Evolutionary conservation across 2,329 filamentous ascomycete species (phyloP).

Genomic region (Podosphaera fusca): DNA sequence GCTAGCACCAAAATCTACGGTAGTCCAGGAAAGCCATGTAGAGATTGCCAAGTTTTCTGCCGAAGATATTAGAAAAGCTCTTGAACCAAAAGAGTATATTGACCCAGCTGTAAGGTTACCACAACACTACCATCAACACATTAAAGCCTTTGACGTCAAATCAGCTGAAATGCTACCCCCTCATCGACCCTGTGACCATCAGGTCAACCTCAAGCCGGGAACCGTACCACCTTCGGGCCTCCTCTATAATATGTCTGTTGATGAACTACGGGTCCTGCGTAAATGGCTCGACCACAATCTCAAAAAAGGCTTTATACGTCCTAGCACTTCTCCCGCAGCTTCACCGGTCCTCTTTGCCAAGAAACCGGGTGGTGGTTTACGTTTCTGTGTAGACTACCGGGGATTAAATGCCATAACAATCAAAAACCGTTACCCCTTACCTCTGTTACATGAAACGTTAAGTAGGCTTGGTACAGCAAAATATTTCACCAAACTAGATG

Average conservation of each 20-base stretch:
- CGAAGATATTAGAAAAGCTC: too few species aligned
- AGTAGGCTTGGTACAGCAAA: not conserved
- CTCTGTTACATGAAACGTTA: not conserved
- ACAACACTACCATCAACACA: too few species aligned
- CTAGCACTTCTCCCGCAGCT: too few species aligned
- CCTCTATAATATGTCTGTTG: not conserved
- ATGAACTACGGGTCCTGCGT: not conserved
- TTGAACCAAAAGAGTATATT: too few species aligned
- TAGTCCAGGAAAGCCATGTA: too few species aligned
- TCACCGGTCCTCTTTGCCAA: not conserved
- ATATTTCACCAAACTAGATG: slow-evolving; percentile 2
- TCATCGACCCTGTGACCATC: too few species aligned
- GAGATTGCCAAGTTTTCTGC: too few species aligned
- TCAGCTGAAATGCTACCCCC: too few species aligned
- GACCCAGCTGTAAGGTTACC: too few species aligned
- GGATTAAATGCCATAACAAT: not conserved
- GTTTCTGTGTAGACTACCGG: not conserved
- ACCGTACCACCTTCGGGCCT: not conserved
- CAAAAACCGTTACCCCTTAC: not conserved
- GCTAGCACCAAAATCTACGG: too few species aligned
- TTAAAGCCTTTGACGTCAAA: too few species aligned
- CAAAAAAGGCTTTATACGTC: not conserved
- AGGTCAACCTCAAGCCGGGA: too few species aligned
- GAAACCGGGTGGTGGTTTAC: not conserved
- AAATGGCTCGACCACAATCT: not conserved